Conservation (phyloP, 1,284 basidiomycete species). For the Heterobasidion irregulare region DNA sequence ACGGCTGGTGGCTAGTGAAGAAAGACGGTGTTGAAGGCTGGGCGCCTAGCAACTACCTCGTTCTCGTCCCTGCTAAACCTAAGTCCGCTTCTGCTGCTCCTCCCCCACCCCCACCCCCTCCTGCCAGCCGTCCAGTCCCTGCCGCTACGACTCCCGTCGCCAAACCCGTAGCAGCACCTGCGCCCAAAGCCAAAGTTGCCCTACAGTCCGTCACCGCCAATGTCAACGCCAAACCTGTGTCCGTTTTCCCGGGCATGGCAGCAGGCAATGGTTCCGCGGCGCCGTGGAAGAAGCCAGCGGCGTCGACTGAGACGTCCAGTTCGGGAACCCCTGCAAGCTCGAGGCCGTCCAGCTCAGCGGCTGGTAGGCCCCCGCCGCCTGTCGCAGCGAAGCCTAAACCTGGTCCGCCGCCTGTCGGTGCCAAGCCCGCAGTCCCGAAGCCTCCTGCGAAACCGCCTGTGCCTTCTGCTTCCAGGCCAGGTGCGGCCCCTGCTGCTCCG, state of each 20-base stretch:
- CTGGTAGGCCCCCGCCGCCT: conserved; percentile 42
- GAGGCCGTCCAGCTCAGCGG: conserved; percentile 45
- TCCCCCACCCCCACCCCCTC: conserved; percentile 39
- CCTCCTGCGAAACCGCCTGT: conserved; percentile 24
- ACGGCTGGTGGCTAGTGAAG: conserved; percentile 97
- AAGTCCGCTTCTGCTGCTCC: conserved; percentile 56
- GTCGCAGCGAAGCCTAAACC: conserved; percentile 39
- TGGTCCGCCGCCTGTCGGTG: conserved; percentile 21
- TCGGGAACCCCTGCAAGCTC: conserved; percentile 41
- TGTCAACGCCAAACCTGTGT: conserved; percentile 56
- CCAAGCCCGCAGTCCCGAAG: conserved; percentile 27
- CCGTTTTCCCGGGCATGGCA: conserved; percentile 67
- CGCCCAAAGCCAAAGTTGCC: conserved; percentile 18
- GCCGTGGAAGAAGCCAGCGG: conserved; percentile 61
- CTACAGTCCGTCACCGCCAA: conserved; percentile 42
- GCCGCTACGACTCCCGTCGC: conserved; percentile 19
- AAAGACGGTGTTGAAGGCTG: conserved; percentile 83
- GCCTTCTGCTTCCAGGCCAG: conserved; percentile 9
- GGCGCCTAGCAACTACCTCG: conserved; percentile 93
- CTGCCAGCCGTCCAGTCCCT: conserved; percentile 19
- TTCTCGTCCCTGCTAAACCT: conserved; percentile 60
- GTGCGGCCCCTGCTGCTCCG: conserved; percentile 11
- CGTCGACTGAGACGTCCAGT: conserved; percentile 23
- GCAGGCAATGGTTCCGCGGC: conserved; percentile 57
- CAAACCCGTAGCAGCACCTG: conserved; percentile 29